phyloP scores from a whole-genome alignment of 2,329 filamentous ascomycete genomes.

The Stachybotrys chartarum region DNA sequence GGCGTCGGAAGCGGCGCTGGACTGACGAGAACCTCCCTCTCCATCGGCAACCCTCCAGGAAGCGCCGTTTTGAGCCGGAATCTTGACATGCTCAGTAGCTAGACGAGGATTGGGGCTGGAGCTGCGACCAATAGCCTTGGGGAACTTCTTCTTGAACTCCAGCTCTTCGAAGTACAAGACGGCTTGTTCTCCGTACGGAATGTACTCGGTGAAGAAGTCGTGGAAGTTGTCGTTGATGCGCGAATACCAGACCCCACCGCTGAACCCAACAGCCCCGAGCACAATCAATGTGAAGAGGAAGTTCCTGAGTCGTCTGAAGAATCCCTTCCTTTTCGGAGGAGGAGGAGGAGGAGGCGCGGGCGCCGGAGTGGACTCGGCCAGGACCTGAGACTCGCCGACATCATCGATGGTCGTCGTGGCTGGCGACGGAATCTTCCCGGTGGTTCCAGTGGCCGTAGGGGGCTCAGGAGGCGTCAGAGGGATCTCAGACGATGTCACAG shows the following conservation, averaged over 20 bases:
- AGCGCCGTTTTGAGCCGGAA: conserved; percentile 78
- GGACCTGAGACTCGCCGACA: conserved; percentile 10
- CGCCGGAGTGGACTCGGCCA: conserved; percentile 18
- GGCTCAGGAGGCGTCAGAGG: conserved; percentile 30
- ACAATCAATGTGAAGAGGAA: conserved; percentile 71
- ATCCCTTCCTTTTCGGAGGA: conserved; percentile 52
- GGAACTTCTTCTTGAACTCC: conserved; percentile 84
- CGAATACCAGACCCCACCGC: conserved; percentile 85
- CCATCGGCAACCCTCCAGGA: conserved; percentile 70
- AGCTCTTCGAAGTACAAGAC: conserved; percentile 94
- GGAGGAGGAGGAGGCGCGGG: conserved; percentile 27
- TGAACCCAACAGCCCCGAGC: conserved; percentile 72
- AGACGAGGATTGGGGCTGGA: conserved; percentile 42
- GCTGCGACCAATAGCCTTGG: conserved; percentile 34
- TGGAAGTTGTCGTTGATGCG: conserved; percentile 96
- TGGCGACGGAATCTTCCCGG: conserved; percentile 8
- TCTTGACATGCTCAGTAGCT: conserved; percentile 66
- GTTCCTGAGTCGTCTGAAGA: conserved; percentile 66
- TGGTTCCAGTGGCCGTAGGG: conserved; percentile 21
- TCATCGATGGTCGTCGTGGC: conserved; percentile 12
- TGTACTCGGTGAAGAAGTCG: conserved; percentile 96
- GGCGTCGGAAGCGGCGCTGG: conserved; percentile 39
- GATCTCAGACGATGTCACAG: conserved; percentile 25
- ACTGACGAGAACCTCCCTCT: conserved; percentile 51
- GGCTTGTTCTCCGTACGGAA: conserved; percentile 89